Evolutionary conservation across 2,329 filamentous ascomycete species (phyloP).

Genomic region (Biscogniauxia sp.): DNA sequence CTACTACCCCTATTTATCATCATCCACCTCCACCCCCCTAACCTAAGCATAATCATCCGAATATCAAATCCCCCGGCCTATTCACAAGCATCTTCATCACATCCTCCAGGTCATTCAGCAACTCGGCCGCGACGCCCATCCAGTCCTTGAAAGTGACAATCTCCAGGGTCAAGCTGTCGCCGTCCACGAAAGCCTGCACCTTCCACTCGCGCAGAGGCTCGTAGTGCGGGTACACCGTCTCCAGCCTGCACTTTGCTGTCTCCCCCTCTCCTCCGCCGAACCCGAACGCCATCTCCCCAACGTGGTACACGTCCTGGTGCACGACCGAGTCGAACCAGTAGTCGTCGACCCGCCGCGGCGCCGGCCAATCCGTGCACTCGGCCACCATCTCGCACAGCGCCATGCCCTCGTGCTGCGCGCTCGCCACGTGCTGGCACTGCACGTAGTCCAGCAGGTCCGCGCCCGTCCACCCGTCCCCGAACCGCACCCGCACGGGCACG

Average conservation of each 20-base stretch:
- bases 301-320: constrained; percentile 60
- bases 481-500: constrained; percentile 59
- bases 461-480: constrained; percentile 49
- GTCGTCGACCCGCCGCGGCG: constrained; percentile 20
- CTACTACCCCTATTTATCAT: too few relatives aligned
- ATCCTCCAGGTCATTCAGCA: constrained; percentile 49
- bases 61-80: constrained; percentile 33
- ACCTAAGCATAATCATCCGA: constrained; percentile 15
- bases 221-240: constrained; percentile 58
- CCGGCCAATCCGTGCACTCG: constrained; percentile 45
- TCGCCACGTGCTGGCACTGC: constrained; percentile 56
- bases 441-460: constrained; percentile 51
- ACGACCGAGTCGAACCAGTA: constrained; percentile 55
- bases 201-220: constrained; percentile 58
- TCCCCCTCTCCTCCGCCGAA: constrained; percentile 12
- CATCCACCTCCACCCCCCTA: too few relatives aligned
- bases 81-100: constrained; percentile 40
- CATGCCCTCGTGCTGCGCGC: constrained; percentile 53
- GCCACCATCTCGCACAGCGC: constrained; percentile 53
- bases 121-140: constrained; percentile 46
- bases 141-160: constrained; percentile 59
- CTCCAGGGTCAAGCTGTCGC: constrained; percentile 52
- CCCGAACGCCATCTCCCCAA: constrained; percentile 51
- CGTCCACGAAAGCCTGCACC: constrained; percentile 58
- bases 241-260: constrained; percentile 41